A percentile compares a stretch with the other conserved stretches of the same genome.
Conservation (phyloP, 768 basidiomycete species). For the Boletus rex-veris region DNA sequence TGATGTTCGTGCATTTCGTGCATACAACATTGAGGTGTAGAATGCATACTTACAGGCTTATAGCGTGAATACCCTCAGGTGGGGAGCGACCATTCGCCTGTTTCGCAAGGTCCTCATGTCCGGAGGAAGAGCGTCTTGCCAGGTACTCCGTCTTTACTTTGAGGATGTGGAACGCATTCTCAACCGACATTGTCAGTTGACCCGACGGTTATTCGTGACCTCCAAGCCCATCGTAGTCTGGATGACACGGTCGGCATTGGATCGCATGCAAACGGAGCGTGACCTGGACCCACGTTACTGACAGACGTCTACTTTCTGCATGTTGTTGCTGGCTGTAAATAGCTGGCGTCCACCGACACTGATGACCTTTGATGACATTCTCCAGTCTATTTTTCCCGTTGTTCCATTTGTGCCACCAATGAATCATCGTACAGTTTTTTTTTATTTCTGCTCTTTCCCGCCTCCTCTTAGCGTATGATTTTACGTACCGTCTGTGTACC, state of each 20-base stretch:
- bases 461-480: slow-evolving; percentile 16
- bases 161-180: slow-evolving; percentile 6
- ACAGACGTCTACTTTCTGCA: slow-evolving; percentile 15
- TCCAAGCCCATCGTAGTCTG: slow-evolving; percentile 83
- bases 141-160: slow-evolving; percentile 42
- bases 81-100: slow-evolving; percentile 55
- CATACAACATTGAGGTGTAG: slow-evolving; percentile 13
- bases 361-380: slow-evolving; percentile 31
- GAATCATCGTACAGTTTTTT: slow-evolving; percentile 14
- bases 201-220: slow-evolving; percentile 81
- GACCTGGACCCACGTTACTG: slow-evolving; percentile 10
- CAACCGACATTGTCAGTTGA: slow-evolving; percentile 55
- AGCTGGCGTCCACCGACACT: slow-evolving; percentile 15
- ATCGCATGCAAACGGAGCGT: slow-evolving; percentile 30
- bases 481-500: slow-evolving; percentile 19
- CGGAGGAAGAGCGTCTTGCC: slow-evolving; percentile 94
- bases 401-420: slow-evolving; percentile 18
- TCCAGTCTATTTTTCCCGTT: slow-evolving; percentile 16
- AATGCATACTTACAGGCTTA: slow-evolving; percentile 20
- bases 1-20: slow-evolving; percentile 68
- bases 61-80: slow-evolving; percentile 69
- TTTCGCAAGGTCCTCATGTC: slow-evolving; percentile 70
- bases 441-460: slow-evolving; percentile 3
- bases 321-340: slow-evolving; percentile 25
- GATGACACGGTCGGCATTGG: slow-evolving; percentile 48